Evolutionary conservation across 2,329 filamentous ascomycete species (phyloP), one percentile per base, ranked within the genome.

Genomic region (Penicillium brevicompactum): DNA sequence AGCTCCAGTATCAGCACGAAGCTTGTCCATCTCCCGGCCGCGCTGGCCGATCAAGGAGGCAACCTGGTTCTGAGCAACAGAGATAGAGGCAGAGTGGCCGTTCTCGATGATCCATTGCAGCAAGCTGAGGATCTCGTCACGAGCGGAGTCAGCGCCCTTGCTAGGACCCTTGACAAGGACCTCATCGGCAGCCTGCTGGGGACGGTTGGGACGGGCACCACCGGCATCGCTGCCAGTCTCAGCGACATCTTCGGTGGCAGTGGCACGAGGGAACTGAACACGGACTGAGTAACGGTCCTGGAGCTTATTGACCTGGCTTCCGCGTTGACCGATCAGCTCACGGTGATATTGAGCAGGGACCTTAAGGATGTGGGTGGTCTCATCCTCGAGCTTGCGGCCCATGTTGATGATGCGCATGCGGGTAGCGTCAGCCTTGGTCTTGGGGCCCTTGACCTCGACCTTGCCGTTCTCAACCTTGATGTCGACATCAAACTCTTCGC

Each of bases 381-480:
- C 94, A 67, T 99, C 94, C 50, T 95, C 92, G 67, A 96, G 84
- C 71, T 90, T 90, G 72, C 89, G 91, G 40, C 85, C 88, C 62
- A 97, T 79, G 38, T 86, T 83, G 60, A 87, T 80, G 64, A 99
- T 97, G 69, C 96, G 87, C 38, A 87, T 79, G 74, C 90, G 94
- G 61, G 91, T 91, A 47, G 87, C 86, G 73, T 96, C 92, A 1
- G 92, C 91, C 82, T 97, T 97, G 48, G 91, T 91, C 78, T 95
- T 91, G 47, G 94, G 93, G 24, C 95, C 94, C 80, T 95, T 97
- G 65, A 99, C 86, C 75, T 96, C 91, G 47, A 97, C 91, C 76
- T 92, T 92, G 63, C 94, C 94, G 67, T 97, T 91, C 63, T 95
- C 87, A 38, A 97, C 88, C 75, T 97, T 92, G 59, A 99, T 88